Base-by-base conservation (phyloP, 495 filamentous ascomycete species). In the Rostrohypoxylon terebratum region DNA sequence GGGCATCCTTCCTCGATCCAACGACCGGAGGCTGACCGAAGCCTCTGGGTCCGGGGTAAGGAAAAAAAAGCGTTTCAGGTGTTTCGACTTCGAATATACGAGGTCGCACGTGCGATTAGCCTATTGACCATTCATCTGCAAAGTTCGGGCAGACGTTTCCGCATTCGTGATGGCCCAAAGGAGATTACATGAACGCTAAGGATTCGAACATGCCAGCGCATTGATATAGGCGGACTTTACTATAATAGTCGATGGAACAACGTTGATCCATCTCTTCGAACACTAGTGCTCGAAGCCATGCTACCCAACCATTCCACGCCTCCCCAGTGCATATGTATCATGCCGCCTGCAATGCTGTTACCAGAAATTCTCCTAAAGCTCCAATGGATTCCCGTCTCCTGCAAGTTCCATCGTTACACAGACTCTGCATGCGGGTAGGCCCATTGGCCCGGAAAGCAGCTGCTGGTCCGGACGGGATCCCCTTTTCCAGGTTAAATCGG, bases 131-230 rank as follows among this genome's bases (percentile, higher is more conserved):
- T 21, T 10, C 14, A 25, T 36, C 44, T 33, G 45, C 45, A 63
- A 25, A 51, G 68, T 45, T 47, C 50, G 68, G 54, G 60, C 68
- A 70, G 68, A 63, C 42, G 21, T 14, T 51, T 51, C 67, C 53
- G 23, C 40, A 21, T 69, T 63, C 6, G 34, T 57, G 11, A 20
- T 48, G 51, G 51, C 57, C 31, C 14, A 34, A 59, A 50, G 42
- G 14, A 11, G 53, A 51, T 48, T 51, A 44, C 28, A 54, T 60
- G 28, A 23, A 63, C 59, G 36, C 59, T 69, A 62, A 44, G 50
- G 28, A 59, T 50, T 63, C 16, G 13, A 48, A 25, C 14, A 16
- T 42, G 60, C 60, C 60, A 65, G 48, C 68, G 44, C 60, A 58
- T 50, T 34, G 55, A 67, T 67, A 67, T 67, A 53, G 28, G 10